Evolutionary conservation across 192 early-diverging fungal species (phyloP), one percentile per base, ranked within the genome.

Genomic region (Mortierella alpina): DNA sequence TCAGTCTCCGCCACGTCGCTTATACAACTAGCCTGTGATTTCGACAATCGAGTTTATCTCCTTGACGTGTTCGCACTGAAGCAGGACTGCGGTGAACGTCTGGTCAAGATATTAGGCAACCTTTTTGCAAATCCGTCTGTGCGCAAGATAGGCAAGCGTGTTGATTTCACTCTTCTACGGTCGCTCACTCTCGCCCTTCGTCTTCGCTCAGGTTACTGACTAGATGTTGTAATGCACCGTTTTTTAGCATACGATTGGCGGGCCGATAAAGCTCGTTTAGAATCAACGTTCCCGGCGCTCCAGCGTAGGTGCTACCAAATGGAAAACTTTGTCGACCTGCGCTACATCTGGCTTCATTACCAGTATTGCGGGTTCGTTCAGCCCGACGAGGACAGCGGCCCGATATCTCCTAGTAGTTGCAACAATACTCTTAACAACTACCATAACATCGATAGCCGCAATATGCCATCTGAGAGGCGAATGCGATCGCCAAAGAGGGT

Each of bases 311-410:
- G 47, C 15, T 49, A 63, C 23, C 23, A 31, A 7, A 6, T 63
- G 6, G 9, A 54, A 31, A 66, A 54, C 46, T 42, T 66, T 66
- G 48, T 66, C 31, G 63, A 66, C 18, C n/a, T 66, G 13, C 52
- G 63, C 2, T 17, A 8, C 18, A 18, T 66, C 39, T 66, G 63
- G 63, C 18, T 54, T 22, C 45, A 20, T 11, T 42, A 23, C 20
- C 13, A 1, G 5, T 15, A 51, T 51, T 11, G 17, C 11, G 13
- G 13, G 4, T 2, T 4, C 17, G 13, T 51, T 15, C 50, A 51
- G 4, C 50, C 11, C 50, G 50, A 15, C 17, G 50, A 1, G 13
- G 50, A 51, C 4, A 11, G 11, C 50, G 50, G 50, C 13, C 50
- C 3, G 31, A 31, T 31, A 31, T 31, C 31, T 3, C 3, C 31